phyloP scores from a whole-genome alignment of 2,329 filamentous ascomycete genomes.

The Curvularia spicifera region DNA sequence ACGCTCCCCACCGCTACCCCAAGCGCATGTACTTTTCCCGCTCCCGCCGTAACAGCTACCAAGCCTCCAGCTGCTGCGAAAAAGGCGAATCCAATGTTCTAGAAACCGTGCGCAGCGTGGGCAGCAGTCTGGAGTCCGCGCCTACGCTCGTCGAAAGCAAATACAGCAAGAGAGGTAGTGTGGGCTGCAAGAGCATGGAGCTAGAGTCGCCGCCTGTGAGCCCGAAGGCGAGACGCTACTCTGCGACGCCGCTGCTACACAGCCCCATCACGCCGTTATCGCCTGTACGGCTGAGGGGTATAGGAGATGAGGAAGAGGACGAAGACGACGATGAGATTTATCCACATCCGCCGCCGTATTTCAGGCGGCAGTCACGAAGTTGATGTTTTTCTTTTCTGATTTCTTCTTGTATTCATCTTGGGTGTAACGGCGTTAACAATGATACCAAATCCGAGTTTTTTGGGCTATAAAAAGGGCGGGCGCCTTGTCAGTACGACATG shows the following conservation, averaged over 20 bases:
- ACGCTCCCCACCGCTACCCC: slow-evolving; percentile 21
- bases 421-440: not conserved
- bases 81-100: slow-evolving; percentile 36
- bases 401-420: not conserved
- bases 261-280: slow-evolving; percentile 41
- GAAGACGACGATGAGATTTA: slow-evolving; percentile 26
- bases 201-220: slow-evolving; percentile 34
- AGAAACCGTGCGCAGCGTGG: slow-evolving; percentile 44
- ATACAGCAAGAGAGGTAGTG: slow-evolving; percentile 18
- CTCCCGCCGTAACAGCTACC: slow-evolving; percentile 40
- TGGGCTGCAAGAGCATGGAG: slow-evolving; percentile 32
- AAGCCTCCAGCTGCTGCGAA: slow-evolving; percentile 36
- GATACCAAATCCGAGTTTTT: not conserved
- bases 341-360: slow-evolving; percentile 19
- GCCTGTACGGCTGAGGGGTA: slow-evolving; percentile 34
- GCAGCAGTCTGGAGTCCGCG: slow-evolving; percentile 41
- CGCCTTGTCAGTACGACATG: not conserved
- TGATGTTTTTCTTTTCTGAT: not conserved
- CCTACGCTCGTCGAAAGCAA: slow-evolving; percentile 43
- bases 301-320: slow-evolving; percentile 22
- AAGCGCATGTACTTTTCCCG: slow-evolving; percentile 35
- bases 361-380: not conserved
- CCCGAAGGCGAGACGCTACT: slow-evolving; percentile 30
- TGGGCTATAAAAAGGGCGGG: not conserved
- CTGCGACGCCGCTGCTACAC: slow-evolving; percentile 30